Percentiles rank a stretch among this genome's conserved stretches.
phyloP scores from a whole-genome alignment of 352 stramenopile species.

The Phytophthora europaea region DNA sequence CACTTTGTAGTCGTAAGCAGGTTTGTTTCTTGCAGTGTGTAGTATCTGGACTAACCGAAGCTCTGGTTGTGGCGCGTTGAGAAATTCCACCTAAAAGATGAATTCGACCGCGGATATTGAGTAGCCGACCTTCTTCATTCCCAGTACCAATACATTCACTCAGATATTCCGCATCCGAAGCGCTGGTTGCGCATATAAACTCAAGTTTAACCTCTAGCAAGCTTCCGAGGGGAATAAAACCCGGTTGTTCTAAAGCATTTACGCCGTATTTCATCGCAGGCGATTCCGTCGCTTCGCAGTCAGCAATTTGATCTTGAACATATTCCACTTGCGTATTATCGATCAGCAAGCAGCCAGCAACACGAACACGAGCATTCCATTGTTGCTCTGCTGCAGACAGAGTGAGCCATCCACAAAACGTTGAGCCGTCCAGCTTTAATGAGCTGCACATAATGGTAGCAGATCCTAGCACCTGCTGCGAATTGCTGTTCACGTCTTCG shows the following conservation, averaged over 20 bases:
- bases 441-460: background rate
- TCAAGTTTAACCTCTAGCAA: constrained; percentile 25
- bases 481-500: background rate
- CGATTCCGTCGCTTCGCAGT: background rate
- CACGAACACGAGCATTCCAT: background rate
- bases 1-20: constrained; percentile 15
- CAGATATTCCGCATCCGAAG: constrained; percentile 10
- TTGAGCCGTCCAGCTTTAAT: background rate
- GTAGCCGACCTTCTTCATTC: background rate
- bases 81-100: constrained; percentile 6
- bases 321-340: background rate
- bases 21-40: constrained; percentile 23
- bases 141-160: background rate
- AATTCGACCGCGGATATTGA: constrained; percentile 17
- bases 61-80: constrained; percentile 15
- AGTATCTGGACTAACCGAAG: constrained; percentile 3
- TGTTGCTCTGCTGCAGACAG: background rate
- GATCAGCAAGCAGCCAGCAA: background rate
- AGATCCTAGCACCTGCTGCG: background rate
- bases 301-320: background rate
- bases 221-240: constrained; percentile 30
- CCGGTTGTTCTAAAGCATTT: background rate
- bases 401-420: background rate
- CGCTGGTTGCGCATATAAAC: constrained; percentile 15
- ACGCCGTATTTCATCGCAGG: background rate